These are phyloP conservation scores for Ophiocordyceps camponoti-floridani DNA, from an alignment of 2,329 filamentous ascomycete species.

Conservation along the genomic window DNA sequence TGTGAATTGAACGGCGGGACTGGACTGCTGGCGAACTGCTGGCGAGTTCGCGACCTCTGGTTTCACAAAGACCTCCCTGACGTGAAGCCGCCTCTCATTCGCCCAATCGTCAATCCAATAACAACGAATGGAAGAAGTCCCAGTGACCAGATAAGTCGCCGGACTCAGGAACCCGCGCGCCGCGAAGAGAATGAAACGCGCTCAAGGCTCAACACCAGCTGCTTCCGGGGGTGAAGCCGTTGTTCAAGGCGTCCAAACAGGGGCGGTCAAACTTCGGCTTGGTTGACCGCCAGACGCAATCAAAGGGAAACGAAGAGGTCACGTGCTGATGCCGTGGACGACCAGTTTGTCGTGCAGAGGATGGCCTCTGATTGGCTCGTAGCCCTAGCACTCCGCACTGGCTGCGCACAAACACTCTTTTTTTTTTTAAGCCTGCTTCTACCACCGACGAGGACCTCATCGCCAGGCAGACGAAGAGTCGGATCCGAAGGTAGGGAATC, in stretches of 20 bases:
- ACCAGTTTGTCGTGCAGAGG: background rate
- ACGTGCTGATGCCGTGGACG: background rate
- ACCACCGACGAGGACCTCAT: conserved; percentile 16
- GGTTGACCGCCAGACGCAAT: background rate
- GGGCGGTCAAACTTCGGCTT: background rate
- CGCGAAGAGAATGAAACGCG: background rate
- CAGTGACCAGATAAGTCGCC: no score
- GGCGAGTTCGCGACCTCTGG: background rate
- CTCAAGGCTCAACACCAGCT: background rate
- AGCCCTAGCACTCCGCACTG: conserved; percentile 4
- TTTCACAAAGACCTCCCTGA: background rate
- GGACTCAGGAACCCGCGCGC: background rate
- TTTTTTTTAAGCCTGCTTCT: conserved; percentile 5
- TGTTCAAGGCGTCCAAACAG: background rate
- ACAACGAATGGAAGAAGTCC: background rate
- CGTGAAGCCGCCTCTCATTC: background rate
- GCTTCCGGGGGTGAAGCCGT: background rate
- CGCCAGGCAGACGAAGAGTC: conserved; percentile 18
- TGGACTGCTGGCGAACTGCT: background rate
- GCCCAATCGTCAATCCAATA: background rate
- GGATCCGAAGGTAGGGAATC: conserved; percentile 23
- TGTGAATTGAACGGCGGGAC: background rate
- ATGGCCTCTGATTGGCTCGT: conserved; percentile 16
- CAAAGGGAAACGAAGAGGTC: conserved; percentile 7
- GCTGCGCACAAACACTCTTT: conserved; percentile 22